phyloP scores from a whole-genome alignment of 257 asterid genomes.

The Fraxinus cuspidata region DNA sequence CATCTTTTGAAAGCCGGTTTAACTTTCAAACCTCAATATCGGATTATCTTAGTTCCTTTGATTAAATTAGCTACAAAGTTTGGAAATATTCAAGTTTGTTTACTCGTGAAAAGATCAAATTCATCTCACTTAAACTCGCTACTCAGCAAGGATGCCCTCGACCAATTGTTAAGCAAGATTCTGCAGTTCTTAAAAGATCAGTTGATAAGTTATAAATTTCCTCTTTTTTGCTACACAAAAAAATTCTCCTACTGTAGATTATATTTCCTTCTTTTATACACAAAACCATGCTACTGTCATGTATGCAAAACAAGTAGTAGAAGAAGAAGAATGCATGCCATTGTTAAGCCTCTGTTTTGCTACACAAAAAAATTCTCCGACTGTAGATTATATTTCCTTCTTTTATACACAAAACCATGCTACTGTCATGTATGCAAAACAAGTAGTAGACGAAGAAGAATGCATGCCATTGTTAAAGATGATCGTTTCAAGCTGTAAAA shows the following conservation, averaged over 20 bases:
- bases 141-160: neutral
- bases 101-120: neutral
- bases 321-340: slow-evolving; percentile 14
- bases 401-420: neutral
- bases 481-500: slow-evolving; percentile 7
- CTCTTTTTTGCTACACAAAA: neutral
- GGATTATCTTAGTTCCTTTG: no score
- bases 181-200: neutral
- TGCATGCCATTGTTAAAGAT: slow-evolving; percentile 17
- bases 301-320: no score
- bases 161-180: neutral
- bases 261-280: neutral
- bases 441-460: neutral
- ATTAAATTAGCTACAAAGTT: no score
- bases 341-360: neutral
- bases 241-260: neutral
- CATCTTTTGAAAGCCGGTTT: no score
- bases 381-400: neutral
- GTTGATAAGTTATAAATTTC: neutral
- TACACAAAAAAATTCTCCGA: no score
- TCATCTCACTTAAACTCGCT: neutral
- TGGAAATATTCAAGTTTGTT: neutral
- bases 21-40: no score
- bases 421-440: neutral
- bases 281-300: neutral